Base-by-base conservation (phyloP, 2,329 filamentous ascomycete species). In the Lasiodiplodia gonubiensis region DNA sequence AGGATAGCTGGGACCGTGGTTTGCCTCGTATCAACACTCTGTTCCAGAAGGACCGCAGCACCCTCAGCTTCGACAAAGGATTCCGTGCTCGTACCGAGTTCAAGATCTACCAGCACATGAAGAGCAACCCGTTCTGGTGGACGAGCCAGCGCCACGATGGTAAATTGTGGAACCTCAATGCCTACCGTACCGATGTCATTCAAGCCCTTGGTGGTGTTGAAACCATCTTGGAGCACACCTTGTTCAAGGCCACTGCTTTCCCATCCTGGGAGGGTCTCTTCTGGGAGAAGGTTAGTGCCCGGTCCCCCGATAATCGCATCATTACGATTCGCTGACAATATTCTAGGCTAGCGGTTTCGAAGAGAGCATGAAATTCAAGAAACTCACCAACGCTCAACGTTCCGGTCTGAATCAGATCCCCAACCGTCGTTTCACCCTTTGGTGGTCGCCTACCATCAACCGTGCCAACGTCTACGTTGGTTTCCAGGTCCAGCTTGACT, bases 41-140 rank as follows among this genome's bases (percentile, higher is more conserved):
- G 2, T 99, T 99, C 88, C 95, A 99, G 78, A 99, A 99, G 80
- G 95, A 99, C 74, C 88, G 95, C 74, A 97, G 93, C 78, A 99
- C 95, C 0, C 86, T 99, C 70, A 97, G 93, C 75, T 99, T 99
- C 75, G 95, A 99, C 83, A 99, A 99, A 82, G 95, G 95, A 66
- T 99, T 98, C 89, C 90, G 95, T 72, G 90, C 94, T 16, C 88
- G 95, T 65, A 93, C 94, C 12, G 95, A 99, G 78, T 99, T 99
- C 85, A 99, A 99, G 85, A 90, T 95, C 35, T 99, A 98, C 77
- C 94, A 98, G 79, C 85, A 98, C 69, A 98, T 99, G 94, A 97
- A 97, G 88, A 96, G 91, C 81, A 97, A 98, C 77, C 95, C 95
- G 0, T 98, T 98, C 85, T 97, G 94, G 93, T 99, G 95, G 95